Conservation (phyloP, 2,329 filamentous ascomycete genomes). For the Tetracladium maxilliforme region DNA sequence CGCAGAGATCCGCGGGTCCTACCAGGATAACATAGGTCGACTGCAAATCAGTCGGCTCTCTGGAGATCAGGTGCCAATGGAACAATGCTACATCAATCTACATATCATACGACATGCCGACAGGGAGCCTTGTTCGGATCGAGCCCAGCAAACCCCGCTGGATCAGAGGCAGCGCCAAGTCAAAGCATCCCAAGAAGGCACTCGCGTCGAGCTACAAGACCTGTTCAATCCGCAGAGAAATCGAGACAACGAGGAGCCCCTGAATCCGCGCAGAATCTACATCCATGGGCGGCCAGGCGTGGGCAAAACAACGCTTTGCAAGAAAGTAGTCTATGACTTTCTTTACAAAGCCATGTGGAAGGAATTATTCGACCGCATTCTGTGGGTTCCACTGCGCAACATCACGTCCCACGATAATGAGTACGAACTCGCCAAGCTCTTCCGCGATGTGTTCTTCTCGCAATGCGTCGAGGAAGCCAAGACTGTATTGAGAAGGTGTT, state of each 20-base stretch:
- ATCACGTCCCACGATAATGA: slow-evolving; percentile 9
- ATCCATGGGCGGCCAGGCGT: slow-evolving; percentile 21
- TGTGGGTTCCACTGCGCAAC: slow-evolving; percentile 23
- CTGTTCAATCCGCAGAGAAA: slow-evolving; percentile 13
- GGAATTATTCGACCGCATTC: slow-evolving; percentile 17
- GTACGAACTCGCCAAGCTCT: slow-evolving; percentile 11
- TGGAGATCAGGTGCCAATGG: too few species aligned
- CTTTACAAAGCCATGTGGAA: slow-evolving; percentile 9
- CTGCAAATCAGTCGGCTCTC: too few species aligned
- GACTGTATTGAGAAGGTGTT: slow-evolving; percentile 7
- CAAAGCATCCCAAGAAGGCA: slow-evolving; percentile 7
- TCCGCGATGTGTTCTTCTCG: slow-evolving; percentile 14
- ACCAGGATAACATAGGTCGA: too few species aligned
- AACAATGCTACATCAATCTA: too few species aligned
- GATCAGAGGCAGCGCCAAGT: too few species aligned
- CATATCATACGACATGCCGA: too few species aligned
- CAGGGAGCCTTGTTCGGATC: too few species aligned
- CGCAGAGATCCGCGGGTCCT: too few species aligned
- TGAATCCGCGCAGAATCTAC: slow-evolving; percentile 15
- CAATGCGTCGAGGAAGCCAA: slow-evolving; percentile 2
- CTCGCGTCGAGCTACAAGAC: slow-evolving; percentile 9
- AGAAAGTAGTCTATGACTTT: slow-evolving; percentile 23
- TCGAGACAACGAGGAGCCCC: slow-evolving; percentile 3
- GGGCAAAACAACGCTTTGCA: slow-evolving; percentile 24
- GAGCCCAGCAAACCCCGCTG: too few species aligned